Conservation (phyloP, 2,329 filamentous ascomycete species). For the Neocucurbitaria cava region DNA sequence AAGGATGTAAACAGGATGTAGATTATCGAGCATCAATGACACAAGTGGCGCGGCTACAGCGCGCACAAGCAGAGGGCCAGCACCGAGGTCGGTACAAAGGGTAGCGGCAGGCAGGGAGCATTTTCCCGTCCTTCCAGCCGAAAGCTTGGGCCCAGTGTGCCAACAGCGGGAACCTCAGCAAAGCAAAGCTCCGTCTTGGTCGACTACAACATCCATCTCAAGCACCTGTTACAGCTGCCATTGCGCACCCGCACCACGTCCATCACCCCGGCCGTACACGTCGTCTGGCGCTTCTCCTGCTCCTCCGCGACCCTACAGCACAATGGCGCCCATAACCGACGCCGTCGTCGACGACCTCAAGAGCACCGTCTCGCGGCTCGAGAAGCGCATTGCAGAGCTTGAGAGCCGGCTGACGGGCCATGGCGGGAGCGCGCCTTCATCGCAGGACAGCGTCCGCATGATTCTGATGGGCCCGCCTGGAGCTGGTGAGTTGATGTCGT, state of each 20-base stretch:
- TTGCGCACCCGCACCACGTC: conserved; percentile 26
- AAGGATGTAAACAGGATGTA: no score
- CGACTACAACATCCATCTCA: background rate
- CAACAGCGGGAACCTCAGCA: conserved; percentile 15
- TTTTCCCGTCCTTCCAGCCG: conserved; percentile 21
- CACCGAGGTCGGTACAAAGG: conserved; percentile 17
- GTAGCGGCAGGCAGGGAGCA: conserved; percentile 16
- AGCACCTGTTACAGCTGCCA: conserved; percentile 19
- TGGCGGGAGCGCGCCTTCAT: conserved; percentile 42
- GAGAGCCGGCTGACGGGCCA: conserved; percentile 70
- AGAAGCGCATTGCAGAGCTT: conserved; percentile 83
- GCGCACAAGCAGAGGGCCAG: background rate
- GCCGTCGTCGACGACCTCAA: conserved; percentile 81
- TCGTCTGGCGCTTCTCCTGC: conserved; percentile 12
- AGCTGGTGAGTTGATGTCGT: conserved; percentile 74
- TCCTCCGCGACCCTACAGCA: conserved; percentile 22
- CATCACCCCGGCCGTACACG: conserved; percentile 24
- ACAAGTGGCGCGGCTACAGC: background rate
- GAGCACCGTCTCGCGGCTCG: conserved; percentile 81
- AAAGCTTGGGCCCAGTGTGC: conserved; percentile 12
- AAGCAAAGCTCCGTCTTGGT: conserved; percentile 13
- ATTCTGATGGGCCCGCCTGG: conserved; percentile 97
- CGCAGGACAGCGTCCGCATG: conserved; percentile 80
- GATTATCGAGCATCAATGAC: no score
- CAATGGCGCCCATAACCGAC: conserved; percentile 89